Conservation (phyloP, 1,139 yeast species). For the Sugiyamaella japonica region DNA sequence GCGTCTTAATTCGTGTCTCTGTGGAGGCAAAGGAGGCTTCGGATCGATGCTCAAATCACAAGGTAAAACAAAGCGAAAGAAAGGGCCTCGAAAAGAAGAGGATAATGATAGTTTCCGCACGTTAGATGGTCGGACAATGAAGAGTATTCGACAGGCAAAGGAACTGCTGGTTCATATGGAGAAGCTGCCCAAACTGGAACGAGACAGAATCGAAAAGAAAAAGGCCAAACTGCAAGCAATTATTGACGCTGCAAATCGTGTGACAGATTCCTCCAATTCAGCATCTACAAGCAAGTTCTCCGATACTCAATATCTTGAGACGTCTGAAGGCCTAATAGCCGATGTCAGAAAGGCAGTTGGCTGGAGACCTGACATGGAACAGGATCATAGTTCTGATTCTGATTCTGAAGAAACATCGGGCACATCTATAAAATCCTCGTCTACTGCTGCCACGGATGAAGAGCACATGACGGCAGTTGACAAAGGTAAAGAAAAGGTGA, state of each 20-base stretch:
- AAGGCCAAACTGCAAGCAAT: conserved; percentile 40
- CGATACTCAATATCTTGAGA: conserved; percentile 42
- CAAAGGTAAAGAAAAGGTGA: conserved; percentile 1
- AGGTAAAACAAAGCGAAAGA: conserved; percentile 39
- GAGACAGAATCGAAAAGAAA: conserved; percentile 36
- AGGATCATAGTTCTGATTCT: not conserved
- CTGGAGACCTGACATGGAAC: not conserved
- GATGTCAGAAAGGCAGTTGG: conserved; percentile 26
- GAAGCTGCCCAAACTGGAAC: conserved; percentile 31
- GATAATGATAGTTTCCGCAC: conserved; percentile 42
- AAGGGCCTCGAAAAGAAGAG: conserved; percentile 28
- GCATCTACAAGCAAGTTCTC: conserved; percentile 34
- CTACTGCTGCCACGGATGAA: conserved; percentile 6
- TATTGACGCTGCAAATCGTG: conserved; percentile 25
- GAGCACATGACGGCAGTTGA: conserved; percentile 3
- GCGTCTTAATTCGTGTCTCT: conserved; percentile 32
- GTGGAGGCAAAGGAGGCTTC: conserved; percentile 57
- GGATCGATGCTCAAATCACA: conserved; percentile 48
- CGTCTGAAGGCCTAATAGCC: conserved; percentile 35
- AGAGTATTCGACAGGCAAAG: conserved; percentile 40
- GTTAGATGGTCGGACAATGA: conserved; percentile 44
- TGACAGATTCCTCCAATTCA: conserved; percentile 18
- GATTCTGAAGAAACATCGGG: not conserved
- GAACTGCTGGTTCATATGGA: conserved; percentile 41
- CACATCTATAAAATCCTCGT: conserved; percentile 2